phyloP scores from a whole-genome alignment of 139 green algal genomes.

The Chlamydomonas sp. region DNA sequence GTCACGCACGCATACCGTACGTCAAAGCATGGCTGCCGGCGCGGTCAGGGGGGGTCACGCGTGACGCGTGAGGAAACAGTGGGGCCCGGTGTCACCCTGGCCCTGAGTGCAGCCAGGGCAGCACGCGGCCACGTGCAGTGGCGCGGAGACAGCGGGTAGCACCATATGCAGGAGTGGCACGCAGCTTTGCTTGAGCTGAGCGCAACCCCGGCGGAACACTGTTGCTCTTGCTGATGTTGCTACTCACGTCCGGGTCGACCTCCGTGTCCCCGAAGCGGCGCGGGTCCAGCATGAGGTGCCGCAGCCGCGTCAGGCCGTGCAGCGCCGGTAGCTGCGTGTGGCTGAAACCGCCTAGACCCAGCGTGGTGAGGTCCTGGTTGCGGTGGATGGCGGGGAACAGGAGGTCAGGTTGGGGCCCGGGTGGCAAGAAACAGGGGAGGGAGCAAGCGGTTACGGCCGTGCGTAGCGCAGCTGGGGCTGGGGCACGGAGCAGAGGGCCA shows the following conservation, averaged over 20 bases:
- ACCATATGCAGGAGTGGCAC: not conserved
- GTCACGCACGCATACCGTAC: not conserved
- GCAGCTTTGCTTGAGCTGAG: not conserved
- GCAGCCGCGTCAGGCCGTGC: conserved; percentile 18
- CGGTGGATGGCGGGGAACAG: not conserved
- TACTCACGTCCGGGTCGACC: not conserved
- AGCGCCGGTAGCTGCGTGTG: conserved; percentile 9
- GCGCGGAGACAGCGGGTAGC: not conserved
- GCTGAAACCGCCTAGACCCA: conserved; percentile 35
- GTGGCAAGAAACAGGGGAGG: not conserved
- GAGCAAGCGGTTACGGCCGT: not conserved
- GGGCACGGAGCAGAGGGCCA: not conserved
- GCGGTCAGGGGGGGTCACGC: not conserved
- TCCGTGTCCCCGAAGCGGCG: conserved; percentile 9
- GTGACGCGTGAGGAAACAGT: not conserved
- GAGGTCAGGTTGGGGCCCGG: not conserved
- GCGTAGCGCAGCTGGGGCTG: not conserved
- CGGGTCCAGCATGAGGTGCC: conserved; percentile 36
- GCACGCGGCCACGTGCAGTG: too few relatives aligned
- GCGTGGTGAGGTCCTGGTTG: conserved; percentile 18
- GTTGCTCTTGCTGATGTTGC: not conserved
- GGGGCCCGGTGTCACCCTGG: too few relatives aligned
- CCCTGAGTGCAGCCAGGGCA: too few relatives aligned
- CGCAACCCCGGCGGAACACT: not conserved
- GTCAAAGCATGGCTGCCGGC: not conserved